A percentile compares a stretch with the other conserved stretches of the same genome.
Conservation (phyloP, 169 alveolate species). For the Cryptosporidium baileyi region DNA sequence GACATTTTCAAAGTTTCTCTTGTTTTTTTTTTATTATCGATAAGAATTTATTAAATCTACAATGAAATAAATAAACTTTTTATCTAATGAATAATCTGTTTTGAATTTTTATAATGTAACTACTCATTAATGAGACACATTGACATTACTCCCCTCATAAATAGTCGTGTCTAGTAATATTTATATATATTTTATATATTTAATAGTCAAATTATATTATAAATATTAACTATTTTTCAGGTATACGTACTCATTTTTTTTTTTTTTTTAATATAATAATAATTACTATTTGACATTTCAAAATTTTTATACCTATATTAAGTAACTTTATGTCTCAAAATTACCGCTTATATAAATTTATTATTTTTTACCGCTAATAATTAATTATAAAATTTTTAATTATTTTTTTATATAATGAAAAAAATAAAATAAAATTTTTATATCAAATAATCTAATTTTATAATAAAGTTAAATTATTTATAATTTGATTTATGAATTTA, state of each 20-base stretch:
- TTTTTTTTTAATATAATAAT: not conserved
- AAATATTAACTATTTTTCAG: not conserved
- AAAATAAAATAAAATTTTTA: too few relatives aligned
- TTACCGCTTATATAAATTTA: too few relatives aligned
- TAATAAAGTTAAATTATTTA: too few relatives aligned
- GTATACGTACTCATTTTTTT: constrained; percentile 7
- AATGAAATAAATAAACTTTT: not conserved
- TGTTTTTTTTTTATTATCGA: not conserved
- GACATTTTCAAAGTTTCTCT: constrained; percentile 14
- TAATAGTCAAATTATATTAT: not conserved
- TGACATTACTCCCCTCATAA: constrained; percentile 59
- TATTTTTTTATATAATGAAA: too few relatives aligned
- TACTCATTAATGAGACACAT: constrained; percentile 15
- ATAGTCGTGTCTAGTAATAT: constrained; percentile 19
- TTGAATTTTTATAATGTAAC: not conserved
- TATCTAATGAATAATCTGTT: not conserved
- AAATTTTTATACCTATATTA: not conserved
- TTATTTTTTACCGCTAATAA: too few relatives aligned
- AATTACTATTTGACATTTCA: not conserved
- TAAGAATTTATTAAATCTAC: not conserved
- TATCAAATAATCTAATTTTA: too few relatives aligned
- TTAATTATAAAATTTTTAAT: too few relatives aligned
- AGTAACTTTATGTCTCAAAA: not conserved
- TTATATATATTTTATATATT: not conserved
- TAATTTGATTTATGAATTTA: too few relatives aligned